Evolutionary conservation across 2,329 filamentous ascomycete species (phyloP).

Genomic region (Aspergillus fumigatus): DNA sequence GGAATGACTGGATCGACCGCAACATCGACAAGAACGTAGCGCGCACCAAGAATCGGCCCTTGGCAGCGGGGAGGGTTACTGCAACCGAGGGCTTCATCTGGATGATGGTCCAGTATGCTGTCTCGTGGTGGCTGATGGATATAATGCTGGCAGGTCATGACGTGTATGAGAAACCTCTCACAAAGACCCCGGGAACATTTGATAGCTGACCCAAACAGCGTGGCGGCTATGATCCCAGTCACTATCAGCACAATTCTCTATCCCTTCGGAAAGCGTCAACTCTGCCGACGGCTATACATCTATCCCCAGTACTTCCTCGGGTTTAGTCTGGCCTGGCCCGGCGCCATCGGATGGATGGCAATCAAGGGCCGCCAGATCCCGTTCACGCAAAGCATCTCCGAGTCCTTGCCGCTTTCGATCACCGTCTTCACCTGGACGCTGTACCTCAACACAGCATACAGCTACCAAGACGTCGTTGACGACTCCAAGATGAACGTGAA

Average conservation of each 20-base stretch:
- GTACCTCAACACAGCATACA: slow-evolving; percentile 13
- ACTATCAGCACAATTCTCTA: slow-evolving; percentile 8
- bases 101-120: slow-evolving; percentile 9
- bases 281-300: slow-evolving; percentile 5
- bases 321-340: slow-evolving; percentile 1
- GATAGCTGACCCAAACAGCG: background rate
- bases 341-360: slow-evolving; percentile 1
- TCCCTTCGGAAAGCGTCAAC: slow-evolving; percentile 8
- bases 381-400: background rate
- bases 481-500: slow-evolving; percentile 10
- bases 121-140: background rate
- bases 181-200: too few species aligned
- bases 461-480: slow-evolving; percentile 9
- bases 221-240: slow-evolving; percentile 4
- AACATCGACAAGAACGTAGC: slow-evolving; percentile 25
- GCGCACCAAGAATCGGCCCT: slow-evolving; percentile 25
- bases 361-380: slow-evolving; percentile 3
- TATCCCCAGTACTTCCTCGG: slow-evolving; percentile 12
- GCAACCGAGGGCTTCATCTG: slow-evolving; percentile 16
- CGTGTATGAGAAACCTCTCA: background rate
- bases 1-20: slow-evolving; percentile 28
- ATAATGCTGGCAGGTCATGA: background rate
- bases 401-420: background rate
- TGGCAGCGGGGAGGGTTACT: slow-evolving; percentile 20
- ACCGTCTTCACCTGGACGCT: slow-evolving; percentile 6